Evolutionary conservation across 2,329 filamentous ascomycete species (phyloP).

Genomic region (Thermomyces lanuginosus): DNA sequence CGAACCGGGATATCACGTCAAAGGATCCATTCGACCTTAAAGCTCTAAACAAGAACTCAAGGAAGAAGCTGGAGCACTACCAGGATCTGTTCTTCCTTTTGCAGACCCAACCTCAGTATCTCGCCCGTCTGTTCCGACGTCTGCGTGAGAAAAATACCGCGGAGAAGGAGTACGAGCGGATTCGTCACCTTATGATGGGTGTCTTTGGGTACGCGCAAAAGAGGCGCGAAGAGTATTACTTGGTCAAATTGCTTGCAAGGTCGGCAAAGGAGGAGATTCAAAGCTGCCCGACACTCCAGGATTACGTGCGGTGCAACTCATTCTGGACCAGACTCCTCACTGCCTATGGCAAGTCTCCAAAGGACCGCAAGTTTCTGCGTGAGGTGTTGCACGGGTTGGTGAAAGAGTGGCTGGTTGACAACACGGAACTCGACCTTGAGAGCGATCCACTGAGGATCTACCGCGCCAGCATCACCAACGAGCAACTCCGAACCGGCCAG

Average conservation of each 20-base stretch:
- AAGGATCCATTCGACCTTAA: constrained; percentile 92
- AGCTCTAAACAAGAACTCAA: constrained; percentile 88
- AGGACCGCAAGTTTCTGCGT: constrained; percentile 81
- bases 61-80: constrained; percentile 89
- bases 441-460: constrained; percentile 98
- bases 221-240: constrained; percentile 87
- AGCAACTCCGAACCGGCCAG: constrained; percentile 80
- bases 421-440: constrained; percentile 77
- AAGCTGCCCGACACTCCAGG: constrained; percentile 53
- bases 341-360: constrained; percentile 78
- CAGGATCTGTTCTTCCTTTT: constrained; percentile 96
- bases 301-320: constrained; percentile 76
- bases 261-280: constrained; percentile 80
- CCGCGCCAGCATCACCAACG: constrained; percentile 85
- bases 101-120: constrained; percentile 89
- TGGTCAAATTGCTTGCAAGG: constrained; percentile 70
- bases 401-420: constrained; percentile 82
- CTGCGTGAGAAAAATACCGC: constrained; percentile 68
- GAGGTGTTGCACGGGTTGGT: constrained; percentile 73
- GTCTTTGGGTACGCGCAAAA: constrained; percentile 96
- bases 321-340: constrained; percentile 80
- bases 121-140: constrained; percentile 72
- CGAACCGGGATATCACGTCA: constrained; percentile 74
- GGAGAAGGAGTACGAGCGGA: constrained; percentile 83
- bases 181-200: constrained; percentile 89